Evolutionary conservation across 2,329 filamentous ascomycete genomes (phyloP), one percentile per base, ranked within the genome.

Genomic region (Akanthomyces dipterigenus): DNA sequence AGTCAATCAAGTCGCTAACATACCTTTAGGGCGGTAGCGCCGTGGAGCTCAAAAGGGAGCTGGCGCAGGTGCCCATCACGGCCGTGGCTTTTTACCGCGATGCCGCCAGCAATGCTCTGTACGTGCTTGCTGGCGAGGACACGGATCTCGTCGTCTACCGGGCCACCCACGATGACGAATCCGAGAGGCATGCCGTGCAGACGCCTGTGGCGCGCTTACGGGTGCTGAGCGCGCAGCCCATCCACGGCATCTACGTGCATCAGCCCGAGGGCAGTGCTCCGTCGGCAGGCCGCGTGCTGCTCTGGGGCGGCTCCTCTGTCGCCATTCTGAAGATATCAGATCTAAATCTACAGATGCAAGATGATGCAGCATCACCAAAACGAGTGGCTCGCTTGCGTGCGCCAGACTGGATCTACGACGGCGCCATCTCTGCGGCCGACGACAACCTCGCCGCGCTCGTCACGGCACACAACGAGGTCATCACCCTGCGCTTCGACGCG

Each of bases 401-500:
- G 2, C 79, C 83, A 5, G 91, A 96, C 73, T 95, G 91, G 91
- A 86, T 96, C 64, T 82, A 93, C 67, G 85, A 90, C 70, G 87
- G 82, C 40, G 75, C 78, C 38, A 73, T 87, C 61, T 82, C 81
- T 53, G 77, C 82, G 5, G 70, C 71, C 46, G 69, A 74, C 31
- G 63, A 67, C 1, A 69, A 70, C 31, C 70, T 74, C 12, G 85
- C 83, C 18, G 85, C 85, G 18, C 73, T 95, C 12, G 79, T 96
- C 18, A 96, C 92, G 2, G 91, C 93, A 1, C 93, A 98, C 73
- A 97, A 98, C 78, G 88, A 91, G 55, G 78, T 96, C 5, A 72
- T 90, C 7, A 78, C 79, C 34, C 71, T 89, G 22, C 67, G 65
- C 11, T 63, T 71, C 6, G 66, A 74, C n/a, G 62, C 69, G 28